A percentile compares a stretch with the other conserved stretches of the same genome.
Conservation (phyloP, 2,329 filamentous ascomycete genomes). For the Reticulascus tulasneorum region DNA sequence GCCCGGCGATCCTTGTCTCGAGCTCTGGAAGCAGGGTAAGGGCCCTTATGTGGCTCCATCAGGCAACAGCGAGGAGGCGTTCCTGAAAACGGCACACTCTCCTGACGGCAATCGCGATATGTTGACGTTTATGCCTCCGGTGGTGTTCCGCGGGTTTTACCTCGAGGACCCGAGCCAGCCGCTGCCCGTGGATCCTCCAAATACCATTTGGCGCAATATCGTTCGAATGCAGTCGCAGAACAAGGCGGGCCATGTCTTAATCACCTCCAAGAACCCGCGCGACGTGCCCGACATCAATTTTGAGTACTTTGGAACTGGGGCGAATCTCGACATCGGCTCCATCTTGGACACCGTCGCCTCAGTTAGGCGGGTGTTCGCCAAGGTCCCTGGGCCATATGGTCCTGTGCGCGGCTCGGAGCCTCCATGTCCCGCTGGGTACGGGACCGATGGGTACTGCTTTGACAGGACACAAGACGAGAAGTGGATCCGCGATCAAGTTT, state of each 20-base stretch:
- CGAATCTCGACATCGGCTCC: slow-evolving; percentile 38
- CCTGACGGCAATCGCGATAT: slow-evolving; percentile 23
- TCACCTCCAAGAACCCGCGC: slow-evolving; percentile 58
- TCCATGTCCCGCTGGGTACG: too few species aligned
- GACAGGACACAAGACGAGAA: slow-evolving; percentile 4
- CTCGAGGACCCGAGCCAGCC: slow-evolving; percentile 32
- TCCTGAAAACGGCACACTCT: slow-evolving; percentile 21
- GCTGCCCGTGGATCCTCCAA: slow-evolving; percentile 34
- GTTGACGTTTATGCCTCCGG: slow-evolving; percentile 34
- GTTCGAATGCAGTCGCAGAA: slow-evolving; percentile 64
- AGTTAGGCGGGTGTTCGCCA: slow-evolving; percentile 28
- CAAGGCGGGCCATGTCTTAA: slow-evolving; percentile 54
- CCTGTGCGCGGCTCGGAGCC: background rate
- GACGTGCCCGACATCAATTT: slow-evolving; percentile 61
- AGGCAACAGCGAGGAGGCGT: slow-evolving; percentile 43
- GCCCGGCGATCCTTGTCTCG: slow-evolving; percentile 16
- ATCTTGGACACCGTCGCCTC: slow-evolving; percentile 22
- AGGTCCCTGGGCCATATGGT: too few species aligned
- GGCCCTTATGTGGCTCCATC: slow-evolving; percentile 38
- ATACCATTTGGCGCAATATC: slow-evolving; percentile 39
- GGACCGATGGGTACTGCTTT: too few species aligned
- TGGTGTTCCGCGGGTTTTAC: slow-evolving; percentile 35
- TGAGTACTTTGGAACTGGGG: slow-evolving; percentile 54
- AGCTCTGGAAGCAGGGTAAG: slow-evolving; percentile 20
- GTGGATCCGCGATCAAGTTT: slow-evolving; percentile 18